These are phyloP conservation scores for Barnettozyma californica DNA, from an alignment of 805 yeast genomes.

Conservation along the genomic window DNA sequence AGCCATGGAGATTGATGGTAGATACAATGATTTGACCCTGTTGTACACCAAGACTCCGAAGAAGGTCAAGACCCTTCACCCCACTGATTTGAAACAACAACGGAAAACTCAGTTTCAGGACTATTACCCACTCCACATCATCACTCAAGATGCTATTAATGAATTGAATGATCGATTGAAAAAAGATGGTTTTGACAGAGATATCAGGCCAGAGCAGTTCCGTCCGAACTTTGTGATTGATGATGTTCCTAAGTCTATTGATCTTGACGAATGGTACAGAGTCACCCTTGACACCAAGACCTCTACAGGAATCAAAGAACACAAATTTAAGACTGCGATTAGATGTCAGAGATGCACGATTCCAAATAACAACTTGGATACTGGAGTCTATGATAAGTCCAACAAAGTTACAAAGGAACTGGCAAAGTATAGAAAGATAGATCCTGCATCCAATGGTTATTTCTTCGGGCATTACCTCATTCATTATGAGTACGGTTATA, in stretches of 20 bases:
- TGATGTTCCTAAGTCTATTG: slow-evolving; percentile 1
- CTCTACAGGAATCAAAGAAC: neutral
- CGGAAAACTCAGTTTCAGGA: slow-evolving; percentile 19
- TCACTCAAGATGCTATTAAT: slow-evolving; percentile 13
- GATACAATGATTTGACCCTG: slow-evolving; percentile 14
- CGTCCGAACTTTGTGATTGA: slow-evolving; percentile 18
- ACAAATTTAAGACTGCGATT: slow-evolving; percentile 13
- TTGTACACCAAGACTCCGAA: slow-evolving; percentile 16
- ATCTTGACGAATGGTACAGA: slow-evolving; percentile 15
- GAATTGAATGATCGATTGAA: slow-evolving; percentile 10
- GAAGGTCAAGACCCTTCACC: slow-evolving; percentile 16
- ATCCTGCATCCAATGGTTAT: slow-evolving; percentile 9
- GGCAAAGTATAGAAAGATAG: slow-evolving; percentile 14
- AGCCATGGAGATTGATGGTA: slow-evolving; percentile 15
- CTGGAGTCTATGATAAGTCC: slow-evolving; percentile 16
- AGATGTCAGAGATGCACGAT: slow-evolving; percentile 20
- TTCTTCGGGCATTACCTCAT: slow-evolving; percentile 20
- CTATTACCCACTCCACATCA: slow-evolving; percentile 19
- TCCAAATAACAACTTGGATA: slow-evolving; percentile 16
- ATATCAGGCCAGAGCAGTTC: slow-evolving; percentile 15
- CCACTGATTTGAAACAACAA: slow-evolving; percentile 9
- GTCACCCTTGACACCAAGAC: slow-evolving; percentile 1
- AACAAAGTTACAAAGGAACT: slow-evolving; percentile 14
- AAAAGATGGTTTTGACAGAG: slow-evolving; percentile 5
- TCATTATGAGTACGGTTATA: slow-evolving; percentile 19